Evolutionary conservation across 2,329 filamentous ascomycete genomes (phyloP).

Genomic region (Myriosclerotinia curreyana): DNA sequence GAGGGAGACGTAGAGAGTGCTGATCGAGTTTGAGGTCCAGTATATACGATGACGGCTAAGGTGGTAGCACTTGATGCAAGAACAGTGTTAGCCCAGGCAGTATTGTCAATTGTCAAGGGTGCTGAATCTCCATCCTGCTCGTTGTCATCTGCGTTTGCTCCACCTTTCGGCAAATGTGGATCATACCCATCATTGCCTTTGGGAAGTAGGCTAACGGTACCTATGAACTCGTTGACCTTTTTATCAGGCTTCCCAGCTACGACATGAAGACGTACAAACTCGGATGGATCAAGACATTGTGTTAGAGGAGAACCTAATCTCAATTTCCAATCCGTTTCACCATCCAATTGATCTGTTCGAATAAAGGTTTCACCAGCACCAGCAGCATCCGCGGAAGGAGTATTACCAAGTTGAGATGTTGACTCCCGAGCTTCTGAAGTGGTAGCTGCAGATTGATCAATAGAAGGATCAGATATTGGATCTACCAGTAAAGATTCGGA

Average conservation of each 20-base stretch:
- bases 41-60: constrained; percentile 88
- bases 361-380: constrained; percentile 84
- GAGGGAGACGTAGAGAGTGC: constrained; percentile 90
- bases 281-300: constrained; percentile 69
- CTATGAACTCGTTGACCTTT: constrained; percentile 91
- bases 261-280: constrained; percentile 68
- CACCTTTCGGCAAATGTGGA: constrained; percentile 40
- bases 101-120: constrained; percentile 90
- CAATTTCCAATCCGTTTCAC: constrained; percentile 98
- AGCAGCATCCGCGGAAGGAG: constrained; percentile 35
- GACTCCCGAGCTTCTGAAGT: constrained; percentile 30
- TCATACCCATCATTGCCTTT: constrained; percentile 51
- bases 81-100: constrained; percentile 97
- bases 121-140: constrained; percentile 53
- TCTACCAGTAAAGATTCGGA: constrained; percentile 35
- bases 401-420: constrained; percentile 33
- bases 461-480: constrained; percentile 36
- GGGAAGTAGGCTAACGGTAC: constrained; percentile 74
- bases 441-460: constrained; percentile 31
- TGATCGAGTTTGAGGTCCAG: constrained; percentile 88
- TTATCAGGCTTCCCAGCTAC: constrained; percentile 87
- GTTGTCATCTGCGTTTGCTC: constrained; percentile 30
- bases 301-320: constrained; percentile 82
- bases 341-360: constrained; percentile 92
- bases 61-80: constrained; percentile 90